Percentiles rank a stretch among this genome's conserved stretches.
phyloP scores from a whole-genome alignment of 2,329 filamentous ascomycete genomes.

The Cladosporium sp. region DNA sequence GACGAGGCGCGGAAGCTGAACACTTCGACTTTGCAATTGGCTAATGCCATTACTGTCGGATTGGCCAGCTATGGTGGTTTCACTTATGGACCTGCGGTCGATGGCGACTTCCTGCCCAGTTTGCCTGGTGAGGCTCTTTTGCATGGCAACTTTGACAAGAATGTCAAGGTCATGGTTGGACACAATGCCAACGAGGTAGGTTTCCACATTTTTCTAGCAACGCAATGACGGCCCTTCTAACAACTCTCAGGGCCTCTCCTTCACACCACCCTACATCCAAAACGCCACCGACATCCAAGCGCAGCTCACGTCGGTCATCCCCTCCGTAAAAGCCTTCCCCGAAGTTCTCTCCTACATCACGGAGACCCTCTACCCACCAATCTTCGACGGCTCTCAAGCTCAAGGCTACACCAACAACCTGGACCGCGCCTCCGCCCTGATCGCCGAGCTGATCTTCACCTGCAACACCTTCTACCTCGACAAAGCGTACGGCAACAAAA shows the following conservation, averaged over 20 bases:
- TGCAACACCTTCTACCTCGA: slow-evolving; percentile 53
- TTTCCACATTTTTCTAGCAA: neutral
- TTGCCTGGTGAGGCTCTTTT: slow-evolving; percentile 44
- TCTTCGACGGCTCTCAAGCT: slow-evolving; percentile 42
- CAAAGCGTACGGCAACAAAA: slow-evolving; percentile 42
- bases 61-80: slow-evolving; percentile 41
- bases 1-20: slow-evolving; percentile 41
- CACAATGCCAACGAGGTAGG: slow-evolving; percentile 42
- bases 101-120: slow-evolving; percentile 47
- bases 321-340: slow-evolving; percentile 27
- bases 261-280: slow-evolving; percentile 37
- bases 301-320: slow-evolving; percentile 27
- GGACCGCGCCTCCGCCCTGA: slow-evolving; percentile 38
- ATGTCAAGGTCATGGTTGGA: slow-evolving; percentile 41
- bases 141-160: slow-evolving; percentile 42
- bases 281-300: slow-evolving; percentile 29
- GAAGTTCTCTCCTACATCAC: slow-evolving; percentile 39
- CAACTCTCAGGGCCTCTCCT: slow-evolving; percentile 34
- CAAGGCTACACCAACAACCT: slow-evolving; percentile 43
- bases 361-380: slow-evolving; percentile 46
- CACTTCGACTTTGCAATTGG: slow-evolving; percentile 37
- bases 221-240: neutral
- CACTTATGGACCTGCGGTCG: slow-evolving; percentile 44
- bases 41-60: slow-evolving; percentile 42
- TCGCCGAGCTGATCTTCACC: slow-evolving; percentile 37